These are phyloP conservation scores for Tolypocladium capitatum DNA, from an alignment of 2,329 filamentous ascomycete species.

Conservation along the genomic window DNA sequence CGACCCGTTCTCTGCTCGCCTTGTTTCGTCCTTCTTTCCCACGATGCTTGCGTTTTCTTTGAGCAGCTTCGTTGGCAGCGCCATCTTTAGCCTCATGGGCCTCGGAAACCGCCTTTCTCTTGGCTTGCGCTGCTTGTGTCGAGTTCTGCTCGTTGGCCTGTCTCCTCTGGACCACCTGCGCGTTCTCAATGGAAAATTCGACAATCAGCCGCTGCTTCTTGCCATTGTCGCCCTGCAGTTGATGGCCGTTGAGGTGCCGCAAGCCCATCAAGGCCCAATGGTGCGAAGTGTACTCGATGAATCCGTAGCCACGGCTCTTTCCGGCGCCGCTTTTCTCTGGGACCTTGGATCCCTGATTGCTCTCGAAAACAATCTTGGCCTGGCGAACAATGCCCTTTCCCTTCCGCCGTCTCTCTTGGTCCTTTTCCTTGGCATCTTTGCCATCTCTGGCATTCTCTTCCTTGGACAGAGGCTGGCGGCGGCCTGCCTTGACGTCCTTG, in stretches of 20 bases:
- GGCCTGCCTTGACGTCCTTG: slow-evolving; percentile 68
- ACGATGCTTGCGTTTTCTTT: neutral
- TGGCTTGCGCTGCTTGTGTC: slow-evolving; percentile 12
- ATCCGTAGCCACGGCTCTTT: slow-evolving; percentile 84
- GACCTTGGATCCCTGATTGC: slow-evolving; percentile 71
- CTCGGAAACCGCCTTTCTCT: slow-evolving; percentile 1
- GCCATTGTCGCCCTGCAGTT: slow-evolving; percentile 47
- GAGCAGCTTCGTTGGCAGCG: slow-evolving; percentile 10
- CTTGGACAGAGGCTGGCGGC: slow-evolving; percentile 67
- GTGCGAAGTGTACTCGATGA: slow-evolving; percentile 92
- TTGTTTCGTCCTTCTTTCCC: neutral
- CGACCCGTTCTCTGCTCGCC: neutral
- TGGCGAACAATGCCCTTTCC: slow-evolving; percentile 82
- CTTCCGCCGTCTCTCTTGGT: slow-evolving; percentile 65
- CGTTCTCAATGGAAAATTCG: slow-evolving; percentile 97
- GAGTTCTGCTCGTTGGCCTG: slow-evolving; percentile 22
- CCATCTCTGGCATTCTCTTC: slow-evolving; percentile 76
- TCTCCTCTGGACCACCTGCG: slow-evolving; percentile 79
- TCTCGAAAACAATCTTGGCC: slow-evolving; percentile 91
- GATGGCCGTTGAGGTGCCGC: slow-evolving; percentile 77
- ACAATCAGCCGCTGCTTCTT: slow-evolving; percentile 84
- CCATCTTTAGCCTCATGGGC: slow-evolving; percentile 18
- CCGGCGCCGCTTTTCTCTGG: slow-evolving; percentile 64
- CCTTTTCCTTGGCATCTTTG: slow-evolving; percentile 67
- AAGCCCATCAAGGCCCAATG: slow-evolving; percentile 90